These are phyloP conservation scores for Neurospora sp. DNA, from an alignment of 495 filamentous ascomycete species.

Conservation along the genomic window DNA sequence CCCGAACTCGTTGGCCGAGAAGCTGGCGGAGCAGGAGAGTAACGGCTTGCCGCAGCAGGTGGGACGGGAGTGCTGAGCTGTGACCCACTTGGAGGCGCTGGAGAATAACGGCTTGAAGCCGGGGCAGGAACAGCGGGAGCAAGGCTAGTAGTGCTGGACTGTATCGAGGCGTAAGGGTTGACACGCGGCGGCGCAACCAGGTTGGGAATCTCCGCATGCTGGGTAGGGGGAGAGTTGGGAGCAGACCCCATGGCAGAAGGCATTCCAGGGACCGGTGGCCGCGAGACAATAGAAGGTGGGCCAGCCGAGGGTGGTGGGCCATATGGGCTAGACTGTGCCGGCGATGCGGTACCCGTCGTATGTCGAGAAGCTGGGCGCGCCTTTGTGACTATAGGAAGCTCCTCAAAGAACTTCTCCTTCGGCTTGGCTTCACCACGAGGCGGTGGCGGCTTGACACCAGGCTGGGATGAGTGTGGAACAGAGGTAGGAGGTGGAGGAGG, in stretches of 20 bases:
- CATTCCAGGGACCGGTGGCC: constrained; percentile 11
- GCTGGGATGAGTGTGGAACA: constrained; percentile 23
- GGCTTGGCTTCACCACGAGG: constrained; percentile 23
- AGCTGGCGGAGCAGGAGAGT: constrained; percentile 42
- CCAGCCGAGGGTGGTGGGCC: constrained; percentile 18
- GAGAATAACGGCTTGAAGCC: constrained; percentile 46
- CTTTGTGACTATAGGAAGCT: constrained; percentile 60
- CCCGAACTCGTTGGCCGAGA: constrained; percentile 26
- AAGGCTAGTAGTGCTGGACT: constrained; percentile 28
- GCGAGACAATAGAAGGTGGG: constrained; percentile 20
- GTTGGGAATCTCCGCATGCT: constrained; percentile 20
- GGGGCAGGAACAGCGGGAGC: constrained; percentile 33
- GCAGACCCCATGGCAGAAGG: constrained; percentile 4
- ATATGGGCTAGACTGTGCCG: constrained; percentile 27
- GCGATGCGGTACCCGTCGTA: constrained; percentile 24
- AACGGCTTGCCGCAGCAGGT: constrained; percentile 34
- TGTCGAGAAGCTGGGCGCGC: constrained; percentile 42
- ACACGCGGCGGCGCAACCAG: constrained; percentile 48
- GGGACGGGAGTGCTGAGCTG: constrained; percentile 24
- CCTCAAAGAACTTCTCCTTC: constrained; percentile 71
- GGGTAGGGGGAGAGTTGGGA: constrained; percentile 8
- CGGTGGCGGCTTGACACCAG: constrained; percentile 14
- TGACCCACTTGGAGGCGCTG: constrained; percentile 41
- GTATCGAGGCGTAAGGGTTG: constrained; percentile 51
- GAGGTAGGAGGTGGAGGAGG: constrained; percentile 26